Base-by-base conservation (phyloP, 78 protist genomes). In the slime mould (Dictyostelium discoideum) region DNA sequence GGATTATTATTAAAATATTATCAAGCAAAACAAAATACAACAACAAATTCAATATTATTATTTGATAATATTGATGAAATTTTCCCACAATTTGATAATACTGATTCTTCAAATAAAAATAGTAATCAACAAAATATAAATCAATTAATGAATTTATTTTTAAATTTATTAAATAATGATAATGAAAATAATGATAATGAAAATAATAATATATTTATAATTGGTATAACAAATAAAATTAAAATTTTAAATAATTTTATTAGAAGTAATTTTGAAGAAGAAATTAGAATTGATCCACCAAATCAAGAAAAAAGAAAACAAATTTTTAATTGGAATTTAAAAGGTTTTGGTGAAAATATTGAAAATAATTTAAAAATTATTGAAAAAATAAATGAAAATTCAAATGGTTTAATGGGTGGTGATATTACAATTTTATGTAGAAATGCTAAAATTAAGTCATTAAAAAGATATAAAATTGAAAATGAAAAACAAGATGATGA, bases 381-480 rank as follows among this genome's bases (percentile, higher is more conserved):
- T 32, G 50, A 42, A 54, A 48, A 48, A 18, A 63, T 79, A 10
- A 87, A 79, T 79, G 94, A 89, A n/a, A 77, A 67, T 69, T 89
- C 87, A 46, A 89, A 73, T 89, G 94, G 94, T 46, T 48, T 80
- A 14, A 74, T 89, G 26, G 87, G 86, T 81, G 94, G 94, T 67
- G 94, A 89, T 67, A 80, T 89, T 26, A 4, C 63, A 32, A 39
- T 81, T 14, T n/a, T 89, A 24, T 78, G 86, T 81, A 57, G 94
- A 63, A 80, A 89, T 79, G 94, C 94, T 10, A 78, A 32, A 32
- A 67, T 89, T 5, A 79, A 89, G 8, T 78, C 87, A 54, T n/a
- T 63, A 14, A 57, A 79, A 40, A 77, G 93, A 79, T 54, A 18
- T 72, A 46, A 54, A 37, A 13, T 22, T 8, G 3, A 1, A 14